These are phyloP conservation scores for Obelidium mucronatum DNA, from an alignment of 192 early-diverging fungal genomes.

Conservation along the genomic window DNA sequence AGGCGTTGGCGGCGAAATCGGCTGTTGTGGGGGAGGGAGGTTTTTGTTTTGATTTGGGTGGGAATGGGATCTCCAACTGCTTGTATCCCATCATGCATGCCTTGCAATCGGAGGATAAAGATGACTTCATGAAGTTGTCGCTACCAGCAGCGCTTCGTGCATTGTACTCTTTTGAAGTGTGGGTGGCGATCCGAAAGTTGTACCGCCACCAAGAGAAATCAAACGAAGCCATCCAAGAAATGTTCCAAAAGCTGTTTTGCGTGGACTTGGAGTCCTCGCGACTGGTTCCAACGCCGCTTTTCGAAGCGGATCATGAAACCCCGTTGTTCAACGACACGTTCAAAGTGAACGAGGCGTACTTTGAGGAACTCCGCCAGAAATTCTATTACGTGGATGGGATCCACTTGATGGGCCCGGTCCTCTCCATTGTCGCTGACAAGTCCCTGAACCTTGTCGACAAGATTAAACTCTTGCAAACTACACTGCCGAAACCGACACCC, in stretches of 20 bases:
- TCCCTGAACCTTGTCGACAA: conserved; percentile 7
- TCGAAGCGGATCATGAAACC: conserved; percentile 21
- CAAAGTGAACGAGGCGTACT: conserved; percentile 21
- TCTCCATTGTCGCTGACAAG: conserved; percentile 28
- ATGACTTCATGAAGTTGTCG: conserved; percentile 21
- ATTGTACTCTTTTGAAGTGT: conserved; percentile 41
- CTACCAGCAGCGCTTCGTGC: conserved; percentile 35
- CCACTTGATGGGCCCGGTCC: conserved; percentile 15
- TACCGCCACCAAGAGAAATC: conserved; percentile 33
- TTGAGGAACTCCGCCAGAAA: neutral
- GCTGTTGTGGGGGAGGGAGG: no score
- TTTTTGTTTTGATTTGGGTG: neutral
- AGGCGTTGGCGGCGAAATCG: neutral
- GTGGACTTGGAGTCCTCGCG: conserved; percentile 16
- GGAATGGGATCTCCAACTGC: neutral
- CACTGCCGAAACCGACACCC: conserved; percentile 1
- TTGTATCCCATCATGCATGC: neutral
- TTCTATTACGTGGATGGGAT: conserved; percentile 33
- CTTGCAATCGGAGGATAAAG: conserved; percentile 19
- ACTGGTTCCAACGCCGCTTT: neutral
- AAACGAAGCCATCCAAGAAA: conserved; percentile 19
- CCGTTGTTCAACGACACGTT: conserved; percentile 3
- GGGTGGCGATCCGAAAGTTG: conserved; percentile 30
- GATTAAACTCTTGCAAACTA: conserved; percentile 1
- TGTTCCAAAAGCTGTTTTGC: conserved; percentile 30